Evolutionary conservation across 2,329 filamentous ascomycete genomes (phyloP).

Genomic region (Penicillium sp.): DNA sequence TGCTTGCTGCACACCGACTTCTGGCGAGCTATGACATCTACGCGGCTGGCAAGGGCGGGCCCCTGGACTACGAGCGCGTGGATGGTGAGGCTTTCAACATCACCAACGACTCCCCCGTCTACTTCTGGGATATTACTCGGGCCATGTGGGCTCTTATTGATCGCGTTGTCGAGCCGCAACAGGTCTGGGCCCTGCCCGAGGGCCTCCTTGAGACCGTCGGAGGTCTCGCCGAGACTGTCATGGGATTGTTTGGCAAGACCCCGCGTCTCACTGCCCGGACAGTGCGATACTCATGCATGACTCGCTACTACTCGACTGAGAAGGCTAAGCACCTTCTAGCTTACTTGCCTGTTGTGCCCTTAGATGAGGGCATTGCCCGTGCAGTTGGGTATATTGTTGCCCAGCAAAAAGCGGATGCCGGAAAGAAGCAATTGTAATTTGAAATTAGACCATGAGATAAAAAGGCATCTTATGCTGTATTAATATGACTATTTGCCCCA

Average conservation of each 20-base stretch:
- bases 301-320: constrained; percentile 48
- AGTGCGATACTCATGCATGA: constrained; percentile 51
- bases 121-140: constrained; percentile 86
- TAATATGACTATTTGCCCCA: constrained; percentile 13
- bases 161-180: constrained; percentile 43
- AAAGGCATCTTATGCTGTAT: constrained; percentile 21
- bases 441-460: constrained; percentile 8
- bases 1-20: constrained; percentile 74
- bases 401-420: constrained; percentile 30
- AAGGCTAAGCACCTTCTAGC: constrained; percentile 49
- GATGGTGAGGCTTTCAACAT: constrained; percentile 88
- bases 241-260: constrained; percentile 46
- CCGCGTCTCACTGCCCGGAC: constrained; percentile 47
- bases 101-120: constrained; percentile 83
- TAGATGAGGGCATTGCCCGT: constrained; percentile 49
- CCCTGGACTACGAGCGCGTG: constrained; percentile 70
- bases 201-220: constrained; percentile 42
- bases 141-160: constrained; percentile 66
- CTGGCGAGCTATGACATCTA: constrained; percentile 55
- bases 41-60: constrained; percentile 53
- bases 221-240: constrained; percentile 42
- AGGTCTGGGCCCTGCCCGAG: constrained; percentile 45
- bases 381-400: constrained; percentile 45
- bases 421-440: constrained; percentile 43
- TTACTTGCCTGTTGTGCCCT: constrained; percentile 45